Evolutionary conservation across 345 rosid species (phyloP).

Genomic region (Raphanus raphanistrum): DNA sequence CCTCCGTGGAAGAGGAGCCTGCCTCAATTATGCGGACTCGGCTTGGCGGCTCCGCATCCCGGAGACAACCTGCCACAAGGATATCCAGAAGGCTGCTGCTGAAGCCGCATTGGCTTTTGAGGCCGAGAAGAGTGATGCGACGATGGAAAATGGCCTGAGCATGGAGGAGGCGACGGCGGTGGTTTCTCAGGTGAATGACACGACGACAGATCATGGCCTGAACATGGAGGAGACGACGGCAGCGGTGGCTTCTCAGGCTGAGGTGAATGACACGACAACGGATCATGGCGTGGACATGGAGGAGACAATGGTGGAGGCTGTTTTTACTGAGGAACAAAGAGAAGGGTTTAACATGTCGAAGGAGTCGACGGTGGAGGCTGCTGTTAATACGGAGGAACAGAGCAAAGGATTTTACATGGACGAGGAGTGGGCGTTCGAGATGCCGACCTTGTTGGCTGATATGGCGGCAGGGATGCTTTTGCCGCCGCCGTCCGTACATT

Average conservation of each 20-base stretch:
- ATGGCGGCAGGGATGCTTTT: constrained; percentile 81
- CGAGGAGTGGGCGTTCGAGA: constrained; percentile 58
- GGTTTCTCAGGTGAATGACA: constrained; percentile 18
- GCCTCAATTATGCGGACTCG: constrained; percentile 87
- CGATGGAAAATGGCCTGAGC: background rate
- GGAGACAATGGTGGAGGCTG: background rate
- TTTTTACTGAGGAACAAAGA: constrained; percentile 11
- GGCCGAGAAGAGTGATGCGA: background rate
- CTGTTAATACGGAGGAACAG: constrained; percentile 8
- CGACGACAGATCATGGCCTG: constrained; percentile 10
- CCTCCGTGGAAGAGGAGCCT: constrained; percentile 66
- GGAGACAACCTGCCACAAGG: constrained; percentile 54
- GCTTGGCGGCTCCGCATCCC: constrained; percentile 72
- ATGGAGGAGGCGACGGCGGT: background rate
- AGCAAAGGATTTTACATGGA: constrained; percentile 46
- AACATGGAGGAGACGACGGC: background rate
- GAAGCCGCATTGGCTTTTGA: constrained; percentile 33
- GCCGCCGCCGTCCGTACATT: constrained; percentile 53
- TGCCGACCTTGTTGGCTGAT: constrained; percentile 54
- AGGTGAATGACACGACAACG: background rate
- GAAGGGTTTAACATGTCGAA: constrained; percentile 50
- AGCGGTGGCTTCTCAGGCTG: constrained; percentile 20
- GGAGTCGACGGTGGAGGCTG: constrained; percentile 41
- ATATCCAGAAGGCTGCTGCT: constrained; percentile 53
- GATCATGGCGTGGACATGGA: constrained; percentile 12